phyloP scores from a whole-genome alignment of 768 basidiomycete species.

The Boletus bicolor region DNA sequence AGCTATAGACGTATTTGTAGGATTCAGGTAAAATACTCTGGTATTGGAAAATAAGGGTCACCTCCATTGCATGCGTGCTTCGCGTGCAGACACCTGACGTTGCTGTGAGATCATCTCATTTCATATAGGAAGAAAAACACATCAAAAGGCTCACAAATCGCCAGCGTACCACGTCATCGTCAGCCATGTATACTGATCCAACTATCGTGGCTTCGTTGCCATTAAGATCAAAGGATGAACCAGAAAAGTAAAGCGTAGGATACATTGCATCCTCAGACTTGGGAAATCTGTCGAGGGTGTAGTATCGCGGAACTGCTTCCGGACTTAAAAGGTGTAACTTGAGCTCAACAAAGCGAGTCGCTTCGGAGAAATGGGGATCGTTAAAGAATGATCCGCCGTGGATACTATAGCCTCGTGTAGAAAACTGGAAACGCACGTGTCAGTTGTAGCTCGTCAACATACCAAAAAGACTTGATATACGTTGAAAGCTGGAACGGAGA shows the following conservation, averaged over 20 bases:
- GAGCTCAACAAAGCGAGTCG: conserved; percentile 59
- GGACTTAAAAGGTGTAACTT: conserved; percentile 45
- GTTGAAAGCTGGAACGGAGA: conserved; percentile 43
- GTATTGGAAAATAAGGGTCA: conserved; percentile 25
- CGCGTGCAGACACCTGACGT: conserved; percentile 51
- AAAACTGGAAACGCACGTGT: conserved; percentile 9
- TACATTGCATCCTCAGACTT: conserved; percentile 28
- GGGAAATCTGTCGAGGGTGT: conserved; percentile 21
- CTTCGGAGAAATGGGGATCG: conserved; percentile 55
- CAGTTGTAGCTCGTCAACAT: not conserved
- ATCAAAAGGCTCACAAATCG: conserved; percentile 48
- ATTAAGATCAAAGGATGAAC: conserved; percentile 41
- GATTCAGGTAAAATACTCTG: not conserved
- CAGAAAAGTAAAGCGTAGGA: conserved; percentile 47
- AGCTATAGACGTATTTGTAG: conserved; percentile 36
- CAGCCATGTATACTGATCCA: conserved; percentile 49
- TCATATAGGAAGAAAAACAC: not conserved
- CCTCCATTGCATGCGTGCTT: conserved; percentile 58
- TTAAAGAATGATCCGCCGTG: conserved; percentile 44
- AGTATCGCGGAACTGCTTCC: conserved; percentile 18
- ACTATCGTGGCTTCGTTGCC: conserved; percentile 44
- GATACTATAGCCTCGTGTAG: conserved; percentile 19
- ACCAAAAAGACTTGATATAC: conserved; percentile 28
- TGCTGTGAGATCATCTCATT: conserved; percentile 10
- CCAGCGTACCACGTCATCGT: conserved; percentile 49